phyloP scores from a whole-genome alignment of 1,284 basidiomycete species.

The Cystobasidium pallidum region DNA sequence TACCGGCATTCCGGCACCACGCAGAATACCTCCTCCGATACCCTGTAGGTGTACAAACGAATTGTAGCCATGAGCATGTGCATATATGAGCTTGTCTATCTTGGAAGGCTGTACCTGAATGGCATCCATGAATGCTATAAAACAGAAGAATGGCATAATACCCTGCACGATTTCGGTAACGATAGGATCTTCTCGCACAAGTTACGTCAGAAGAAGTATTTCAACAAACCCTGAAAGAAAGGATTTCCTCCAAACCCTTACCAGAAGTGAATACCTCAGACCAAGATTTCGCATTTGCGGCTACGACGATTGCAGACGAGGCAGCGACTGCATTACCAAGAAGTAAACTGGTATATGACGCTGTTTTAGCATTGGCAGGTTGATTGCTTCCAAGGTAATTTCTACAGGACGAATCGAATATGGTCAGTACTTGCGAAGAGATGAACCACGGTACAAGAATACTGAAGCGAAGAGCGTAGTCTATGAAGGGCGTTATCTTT shows the following conservation, averaged over 20 bases:
- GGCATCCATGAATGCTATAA: conserved; percentile 24
- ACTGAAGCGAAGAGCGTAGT: no score
- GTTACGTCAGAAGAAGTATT: not conserved
- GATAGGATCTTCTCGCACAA: not conserved
- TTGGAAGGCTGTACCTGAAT: conserved; percentile 12
- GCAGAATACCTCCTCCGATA: conserved; percentile 24
- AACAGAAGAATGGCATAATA: conserved; percentile 32
- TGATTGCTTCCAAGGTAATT: conserved; percentile 35
- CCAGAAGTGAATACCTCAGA: conserved; percentile 15
- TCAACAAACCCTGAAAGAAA: not conserved
- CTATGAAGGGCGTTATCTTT: no score
- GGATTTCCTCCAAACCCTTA: not conserved
- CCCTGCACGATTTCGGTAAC: conserved; percentile 13
- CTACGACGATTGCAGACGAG: conserved; percentile 5
- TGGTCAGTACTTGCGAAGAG: not conserved
- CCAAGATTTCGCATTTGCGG: conserved; percentile 22
- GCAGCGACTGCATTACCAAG: conserved; percentile 16
- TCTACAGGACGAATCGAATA: not conserved
- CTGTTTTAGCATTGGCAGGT: conserved; percentile 18
- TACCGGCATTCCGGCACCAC: conserved; percentile 31
- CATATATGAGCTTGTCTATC: no score
- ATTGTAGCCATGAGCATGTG: not conserved
- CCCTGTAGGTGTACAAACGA: not conserved
- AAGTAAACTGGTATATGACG: conserved; percentile 13
- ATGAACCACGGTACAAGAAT: no score